Evolutionary conservation across 1,284 basidiomycete genomes (phyloP).

Genomic region (Moesziomyces aphidis): DNA sequence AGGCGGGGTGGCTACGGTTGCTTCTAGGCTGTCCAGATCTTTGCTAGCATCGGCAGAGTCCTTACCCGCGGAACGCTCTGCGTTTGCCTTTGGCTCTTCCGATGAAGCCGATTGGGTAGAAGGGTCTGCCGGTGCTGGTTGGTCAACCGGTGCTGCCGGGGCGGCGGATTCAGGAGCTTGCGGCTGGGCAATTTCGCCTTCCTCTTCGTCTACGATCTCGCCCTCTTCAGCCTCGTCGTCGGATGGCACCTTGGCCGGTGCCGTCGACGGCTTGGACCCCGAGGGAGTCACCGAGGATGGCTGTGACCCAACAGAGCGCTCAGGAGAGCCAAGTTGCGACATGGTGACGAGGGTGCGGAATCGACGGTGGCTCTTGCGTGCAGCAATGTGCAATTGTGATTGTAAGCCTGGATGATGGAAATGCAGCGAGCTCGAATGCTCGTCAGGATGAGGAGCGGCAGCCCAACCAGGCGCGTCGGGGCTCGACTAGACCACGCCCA

Average conservation of each 20-base stretch:
- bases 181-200: conserved; percentile 40
- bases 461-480: no score
- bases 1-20: background rate
- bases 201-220: conserved; percentile 46
- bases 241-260: conserved; percentile 7
- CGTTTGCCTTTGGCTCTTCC: conserved; percentile 11
- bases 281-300: conserved; percentile 3
- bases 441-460: background rate
- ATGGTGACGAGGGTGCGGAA: conserved; percentile 2
- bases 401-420: background rate
- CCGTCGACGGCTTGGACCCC: conserved; percentile 1
- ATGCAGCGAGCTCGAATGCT: background rate
- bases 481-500: background rate
- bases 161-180: conserved; percentile 4
- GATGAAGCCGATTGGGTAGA: conserved; percentile 10
- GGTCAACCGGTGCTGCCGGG: conserved; percentile 5
- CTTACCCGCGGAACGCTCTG: conserved; percentile 9
- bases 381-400: background rate
- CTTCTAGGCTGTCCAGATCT: background rate
- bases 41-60: background rate
- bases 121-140: background rate
- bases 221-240: conserved; percentile 51
- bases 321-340: conserved; percentile 26
- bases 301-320: conserved; percentile 7
- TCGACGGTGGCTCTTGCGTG: background rate